A percentile compares a stretch with the other conserved stretches of the same genome.
Conservation (phyloP, 306 rosid genomes). For the Abrus pulchellus region DNA sequence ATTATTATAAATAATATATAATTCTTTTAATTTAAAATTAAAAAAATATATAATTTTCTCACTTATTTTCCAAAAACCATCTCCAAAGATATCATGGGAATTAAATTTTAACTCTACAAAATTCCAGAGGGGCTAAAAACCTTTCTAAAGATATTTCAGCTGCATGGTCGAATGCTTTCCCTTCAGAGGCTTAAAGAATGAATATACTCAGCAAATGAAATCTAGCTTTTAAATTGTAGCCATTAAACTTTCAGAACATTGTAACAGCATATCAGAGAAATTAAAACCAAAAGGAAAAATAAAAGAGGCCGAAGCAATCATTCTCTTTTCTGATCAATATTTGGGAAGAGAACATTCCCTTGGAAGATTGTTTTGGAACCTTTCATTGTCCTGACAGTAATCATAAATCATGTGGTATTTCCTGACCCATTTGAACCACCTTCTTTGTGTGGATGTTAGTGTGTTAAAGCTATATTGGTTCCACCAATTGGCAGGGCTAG, state of each 20-base stretch:
- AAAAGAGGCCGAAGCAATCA: not conserved
- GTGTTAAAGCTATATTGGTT: conserved; percentile 61
- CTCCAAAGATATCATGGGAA: not conserved
- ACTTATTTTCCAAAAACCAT: too few relatives aligned
- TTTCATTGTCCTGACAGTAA: conserved; percentile 72
- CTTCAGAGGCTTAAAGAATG: conserved; percentile 46
- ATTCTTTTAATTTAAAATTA: too few relatives aligned
- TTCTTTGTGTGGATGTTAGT: conserved; percentile 65
- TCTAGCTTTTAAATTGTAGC: conserved; percentile 1
- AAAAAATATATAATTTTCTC: too few relatives aligned
- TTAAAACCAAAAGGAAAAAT: not conserved
- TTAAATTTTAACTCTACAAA: not conserved
- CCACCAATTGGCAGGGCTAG: conserved; percentile 82
- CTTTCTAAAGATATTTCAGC: not conserved
- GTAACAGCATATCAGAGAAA: conserved; percentile 22
- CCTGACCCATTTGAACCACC: conserved; percentile 87
- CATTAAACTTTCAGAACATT: not conserved
- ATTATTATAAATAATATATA: too few relatives aligned
- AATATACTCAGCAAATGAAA: conserved; percentile 25
- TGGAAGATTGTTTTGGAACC: conserved; percentile 84
- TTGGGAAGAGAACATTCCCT: conserved; percentile 89
- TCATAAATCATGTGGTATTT: conserved; percentile 82
- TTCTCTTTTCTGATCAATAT: conserved; percentile 56
- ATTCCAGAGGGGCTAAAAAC: not conserved
- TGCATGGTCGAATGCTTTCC: conserved; percentile 35